Conservation (phyloP, 228 moss, liverwort and hornwort genomes). For the Sphagnum fallax region DNA sequence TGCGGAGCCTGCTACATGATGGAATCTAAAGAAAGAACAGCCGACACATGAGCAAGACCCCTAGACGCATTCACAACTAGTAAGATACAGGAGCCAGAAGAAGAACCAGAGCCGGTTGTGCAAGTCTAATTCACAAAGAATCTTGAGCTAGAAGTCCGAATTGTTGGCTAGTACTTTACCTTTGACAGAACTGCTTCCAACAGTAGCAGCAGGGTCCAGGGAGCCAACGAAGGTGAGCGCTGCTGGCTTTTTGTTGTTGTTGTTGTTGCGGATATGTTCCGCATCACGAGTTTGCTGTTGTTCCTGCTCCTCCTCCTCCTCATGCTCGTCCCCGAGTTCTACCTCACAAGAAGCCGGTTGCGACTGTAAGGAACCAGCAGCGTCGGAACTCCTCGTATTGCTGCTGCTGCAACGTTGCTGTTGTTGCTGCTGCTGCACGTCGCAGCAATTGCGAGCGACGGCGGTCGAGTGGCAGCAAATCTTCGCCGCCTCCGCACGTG, state of each 20-base stretch:
- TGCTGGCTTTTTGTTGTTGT: conserved; percentile 1
- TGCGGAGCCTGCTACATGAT: not conserved
- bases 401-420: not conserved
- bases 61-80: not conserved
- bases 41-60: not conserved
- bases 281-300: not conserved
- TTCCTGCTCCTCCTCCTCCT: conserved; percentile 12
- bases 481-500: conserved; percentile 93
- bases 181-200: conserved; percentile 55
- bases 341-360: conserved; percentile 43
- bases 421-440: not conserved
- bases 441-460: conserved; percentile 13
- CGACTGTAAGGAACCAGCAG: conserved; percentile 24
- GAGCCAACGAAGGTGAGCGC: conserved; percentile 21
- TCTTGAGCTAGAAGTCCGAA: no score
- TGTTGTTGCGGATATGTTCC: conserved; percentile 12
- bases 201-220: conserved; percentile 60
- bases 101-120: no score
- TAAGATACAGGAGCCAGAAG: not conserved
- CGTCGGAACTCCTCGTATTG: not conserved
- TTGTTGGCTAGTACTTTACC: conserved; percentile 18
- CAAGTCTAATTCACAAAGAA: no score
- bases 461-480: conserved; percentile 91
- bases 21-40: not conserved
- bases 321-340: conserved; percentile 23